These are phyloP conservation scores for Meyerozyma carpophila DNA, from an alignment of 1,139 yeast species.

Conservation along the genomic window DNA sequence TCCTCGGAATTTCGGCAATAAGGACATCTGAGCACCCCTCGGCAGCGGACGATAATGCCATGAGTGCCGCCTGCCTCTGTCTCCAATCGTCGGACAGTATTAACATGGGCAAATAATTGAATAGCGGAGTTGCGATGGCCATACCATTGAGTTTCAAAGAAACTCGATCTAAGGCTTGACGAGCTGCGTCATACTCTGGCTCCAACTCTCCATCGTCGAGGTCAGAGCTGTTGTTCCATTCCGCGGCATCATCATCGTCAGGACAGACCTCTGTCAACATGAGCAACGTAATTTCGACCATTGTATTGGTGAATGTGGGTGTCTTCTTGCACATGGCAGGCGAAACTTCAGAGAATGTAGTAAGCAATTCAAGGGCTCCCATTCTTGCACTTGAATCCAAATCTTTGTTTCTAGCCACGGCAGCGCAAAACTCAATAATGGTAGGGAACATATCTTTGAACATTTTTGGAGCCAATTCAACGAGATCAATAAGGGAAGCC, in stretches of 20 bases:
- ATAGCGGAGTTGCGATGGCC: constrained; percentile 76
- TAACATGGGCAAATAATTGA: constrained; percentile 84
- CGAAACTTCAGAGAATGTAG: constrained; percentile 87
- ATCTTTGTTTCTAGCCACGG: constrained; percentile 75
- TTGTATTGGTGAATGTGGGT: constrained; percentile 61
- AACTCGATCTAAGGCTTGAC: constrained; percentile 88
- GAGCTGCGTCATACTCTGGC: constrained; percentile 83
- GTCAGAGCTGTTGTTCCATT: constrained; percentile 79
- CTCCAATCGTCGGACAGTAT: constrained; percentile 75
- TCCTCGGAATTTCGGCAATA: constrained; percentile 73
- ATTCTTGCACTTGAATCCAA: constrained; percentile 76
- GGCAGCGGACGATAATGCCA: constrained; percentile 96
- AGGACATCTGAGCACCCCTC: constrained; percentile 94
- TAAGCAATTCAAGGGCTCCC: constrained; percentile 81
- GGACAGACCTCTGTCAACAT: constrained; percentile 92
- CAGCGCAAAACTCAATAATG: constrained; percentile 76
- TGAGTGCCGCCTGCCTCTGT: constrained; percentile 92
- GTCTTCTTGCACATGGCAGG: constrained; percentile 93
- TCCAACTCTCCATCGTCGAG: constrained; percentile 82
- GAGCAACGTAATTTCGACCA: constrained; percentile 70
- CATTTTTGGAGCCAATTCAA: constrained; percentile 91
- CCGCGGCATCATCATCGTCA: constrained; percentile 83
- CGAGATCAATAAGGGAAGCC: constrained; percentile 83
- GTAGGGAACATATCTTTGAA: constrained; percentile 86
- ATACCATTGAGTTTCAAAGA: constrained; percentile 81